phyloP scores from a whole-genome alignment of 208 protist genomes.

The Leishmania martiniquensis region DNA sequence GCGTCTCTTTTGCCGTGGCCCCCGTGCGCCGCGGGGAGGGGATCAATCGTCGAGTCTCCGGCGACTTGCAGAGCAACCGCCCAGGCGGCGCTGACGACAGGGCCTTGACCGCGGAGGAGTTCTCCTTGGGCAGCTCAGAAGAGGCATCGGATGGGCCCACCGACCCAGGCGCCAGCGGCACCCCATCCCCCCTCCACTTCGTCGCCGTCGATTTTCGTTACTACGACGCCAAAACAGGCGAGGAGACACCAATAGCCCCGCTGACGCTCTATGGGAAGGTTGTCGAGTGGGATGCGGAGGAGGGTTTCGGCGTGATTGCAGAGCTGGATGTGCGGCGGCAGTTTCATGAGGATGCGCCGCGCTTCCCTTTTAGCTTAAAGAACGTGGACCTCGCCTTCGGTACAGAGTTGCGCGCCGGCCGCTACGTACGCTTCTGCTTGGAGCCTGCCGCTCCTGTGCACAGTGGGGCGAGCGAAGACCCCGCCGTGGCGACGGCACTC shows the following conservation, averaged over 20 bases:
- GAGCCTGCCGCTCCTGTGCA: constrained; percentile 18
- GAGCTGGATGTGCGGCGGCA: constrained; percentile 66
- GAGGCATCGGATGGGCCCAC: background rate
- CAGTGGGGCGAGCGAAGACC: constrained; percentile 10
- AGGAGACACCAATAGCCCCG: constrained; percentile 51
- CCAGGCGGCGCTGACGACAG: background rate
- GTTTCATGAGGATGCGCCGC: constrained; percentile 59
- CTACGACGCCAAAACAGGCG: constrained; percentile 44
- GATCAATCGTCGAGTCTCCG: background rate
- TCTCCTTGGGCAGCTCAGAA: background rate
- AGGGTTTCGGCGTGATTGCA: constrained; percentile 50
- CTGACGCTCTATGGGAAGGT: constrained; percentile 55
- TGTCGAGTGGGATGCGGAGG: constrained; percentile 52
- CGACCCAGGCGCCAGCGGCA: background rate
- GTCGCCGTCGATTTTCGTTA: constrained; percentile 43
- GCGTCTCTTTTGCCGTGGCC: constrained; percentile 55
- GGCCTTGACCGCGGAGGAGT: background rate
- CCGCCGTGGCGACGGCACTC: background rate
- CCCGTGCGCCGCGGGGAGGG: background rate
- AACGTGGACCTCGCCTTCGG: constrained; percentile 48
- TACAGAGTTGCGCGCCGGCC: constrained; percentile 37
- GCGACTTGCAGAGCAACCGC: background rate
- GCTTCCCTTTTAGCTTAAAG: constrained; percentile 53
- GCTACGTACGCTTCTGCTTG: constrained; percentile 77
- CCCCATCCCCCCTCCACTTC: constrained; percentile 11